Base-by-base conservation (phyloP, 2,329 filamentous ascomycete species). In the Aureobasidium sp. region DNA sequence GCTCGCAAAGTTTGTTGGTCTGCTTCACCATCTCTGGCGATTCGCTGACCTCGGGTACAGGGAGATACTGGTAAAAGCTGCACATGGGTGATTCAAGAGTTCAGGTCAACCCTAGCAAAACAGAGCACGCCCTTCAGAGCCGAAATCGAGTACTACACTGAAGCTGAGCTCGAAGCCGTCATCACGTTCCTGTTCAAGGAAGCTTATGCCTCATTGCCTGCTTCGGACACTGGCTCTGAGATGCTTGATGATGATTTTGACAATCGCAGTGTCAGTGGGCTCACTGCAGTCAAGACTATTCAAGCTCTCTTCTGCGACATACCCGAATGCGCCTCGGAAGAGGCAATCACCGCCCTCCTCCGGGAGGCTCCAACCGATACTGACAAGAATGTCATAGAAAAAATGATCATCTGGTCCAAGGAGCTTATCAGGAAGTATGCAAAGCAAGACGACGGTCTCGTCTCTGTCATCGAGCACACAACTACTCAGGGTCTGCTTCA, bases 41-140 rank as follows among this genome's bases (percentile, higher is more conserved):
- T 3, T 27, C 3, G n/a, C 25, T 39, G 5, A 39, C 21, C 0
- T 45, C 6, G n/a, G 25, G 21, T 58, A 3, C 59, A 68, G 66
- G 64, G 64, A n/a, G 48, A 63, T 21, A 13, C 16, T 9, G 67
- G 67, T 5, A 41, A 29, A 1, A 68, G 67, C 42, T 66, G 65
- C 21, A 69, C 68, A 0, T 63, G 45, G 62, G 64, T 66, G 2
- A 47, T 59, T 1, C 65, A 70, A 13, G n/a, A 32, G 11, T 69
- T 66, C 60, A 53, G 21, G 14, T n/a, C 49, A 0, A 30, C 50
- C 27, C 42, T 64, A 5, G 34, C 47, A 2, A 57, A 49, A 11
- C 68, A 69, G 48, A 54, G 16, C 13, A n/a, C 44, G 5, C 64
- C 64, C 3, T 68, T 67, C 57, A 25, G 39, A 3, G 66, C 67